These are phyloP conservation scores for Gliomastix tumulicola DNA, from an alignment of 2,329 filamentous ascomycete species.

Conservation along the genomic window DNA sequence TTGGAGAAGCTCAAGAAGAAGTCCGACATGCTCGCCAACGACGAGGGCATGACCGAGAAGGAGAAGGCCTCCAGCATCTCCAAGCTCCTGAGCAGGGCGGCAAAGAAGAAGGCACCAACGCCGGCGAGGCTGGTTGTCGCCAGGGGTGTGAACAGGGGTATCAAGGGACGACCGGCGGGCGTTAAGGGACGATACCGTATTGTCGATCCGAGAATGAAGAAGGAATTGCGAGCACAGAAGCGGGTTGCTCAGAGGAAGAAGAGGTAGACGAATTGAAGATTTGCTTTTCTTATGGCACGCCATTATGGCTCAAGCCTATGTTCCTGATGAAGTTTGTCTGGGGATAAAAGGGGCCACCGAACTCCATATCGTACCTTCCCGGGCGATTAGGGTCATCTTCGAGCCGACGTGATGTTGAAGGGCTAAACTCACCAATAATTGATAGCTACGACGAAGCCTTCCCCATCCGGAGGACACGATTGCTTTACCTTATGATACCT, in stretches of 20 bases:
- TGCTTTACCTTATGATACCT: conserved; percentile 79
- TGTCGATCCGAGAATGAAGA: conserved; percentile 92
- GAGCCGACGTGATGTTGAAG: too few relatives aligned
- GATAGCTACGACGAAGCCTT: conserved; percentile 69
- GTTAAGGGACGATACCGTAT: conserved; percentile 98
- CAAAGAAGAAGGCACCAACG: conserved; percentile 78
- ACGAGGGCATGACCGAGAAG: conserved; percentile 89
- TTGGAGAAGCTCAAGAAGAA: conserved; percentile 97
- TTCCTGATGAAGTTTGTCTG: conserved; percentile 46
- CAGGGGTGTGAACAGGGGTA: conserved; percentile 73
- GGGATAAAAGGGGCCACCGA: conserved; percentile 61
- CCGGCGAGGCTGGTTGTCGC: conserved; percentile 87
- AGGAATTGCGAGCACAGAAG: conserved; percentile 87
- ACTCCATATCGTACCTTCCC: conserved; percentile 72
- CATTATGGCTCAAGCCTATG: conserved; percentile 16
- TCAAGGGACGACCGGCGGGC: conserved; percentile 79
- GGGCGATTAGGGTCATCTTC: neutral
- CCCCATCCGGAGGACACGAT: conserved; percentile 56
- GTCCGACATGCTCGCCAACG: conserved; percentile 79
- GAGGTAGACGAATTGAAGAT: too few relatives aligned
- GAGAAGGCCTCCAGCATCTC: conserved; percentile 86
- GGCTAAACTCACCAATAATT: conserved; percentile 74
- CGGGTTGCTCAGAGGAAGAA: conserved; percentile 66
- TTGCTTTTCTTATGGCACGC: neutral
- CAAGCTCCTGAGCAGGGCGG: conserved; percentile 73